Evolutionary conservation across 768 basidiomycete genomes (phyloP), one percentile per base, ranked within the genome.

Genomic region (Kondoa malvinella): DNA sequence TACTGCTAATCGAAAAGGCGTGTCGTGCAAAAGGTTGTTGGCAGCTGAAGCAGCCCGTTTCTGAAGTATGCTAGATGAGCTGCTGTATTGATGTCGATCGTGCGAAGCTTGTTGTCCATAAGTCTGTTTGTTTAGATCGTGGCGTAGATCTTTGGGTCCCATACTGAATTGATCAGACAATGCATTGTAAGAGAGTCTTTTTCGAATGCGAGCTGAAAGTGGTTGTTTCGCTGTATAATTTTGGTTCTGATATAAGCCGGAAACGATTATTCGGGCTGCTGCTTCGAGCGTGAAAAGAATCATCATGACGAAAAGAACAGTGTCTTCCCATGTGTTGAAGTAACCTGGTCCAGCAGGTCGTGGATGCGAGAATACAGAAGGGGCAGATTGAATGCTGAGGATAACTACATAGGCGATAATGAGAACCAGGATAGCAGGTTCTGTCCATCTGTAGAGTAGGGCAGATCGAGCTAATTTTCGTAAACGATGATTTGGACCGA

Each of bases 301-400:
- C 77, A 96, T 96, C 66, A 96, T 78, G 25, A 74, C 82, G 76
- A 96, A 89, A n/a, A 96, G 79, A 25, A 81, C 84, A 73, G 83
- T 86, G 76, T 96, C 92, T 73, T 92, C 89, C 92, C 92, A 96
- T 15, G 77, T 71, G 68, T 86, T 84, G 78, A 96, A 95, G 79
- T 87, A 96, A 4, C 90, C 90, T 0, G 69, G 62, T 4, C 33
- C 26, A 62, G 74, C 77, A 26, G 33, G 79, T 2, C 75, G 73
- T 1, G 71, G 74, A 34, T 68, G 61, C 12, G 59, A 34, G 69
- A 83, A 82, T 33, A 85, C 76, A 1, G 85, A 78, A 65, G 79
- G 81, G 34, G 87, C 82, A 4, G 89, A 83, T 78, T 96, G 92
- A 27, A 87, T 81, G 2, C 88, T 86, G 63, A 96, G 80, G 26